Evolutionary conservation across 306 rosid genomes (phyloP), one percentile per base, ranked within the genome.

Genomic region (Rosa lucieae): DNA sequence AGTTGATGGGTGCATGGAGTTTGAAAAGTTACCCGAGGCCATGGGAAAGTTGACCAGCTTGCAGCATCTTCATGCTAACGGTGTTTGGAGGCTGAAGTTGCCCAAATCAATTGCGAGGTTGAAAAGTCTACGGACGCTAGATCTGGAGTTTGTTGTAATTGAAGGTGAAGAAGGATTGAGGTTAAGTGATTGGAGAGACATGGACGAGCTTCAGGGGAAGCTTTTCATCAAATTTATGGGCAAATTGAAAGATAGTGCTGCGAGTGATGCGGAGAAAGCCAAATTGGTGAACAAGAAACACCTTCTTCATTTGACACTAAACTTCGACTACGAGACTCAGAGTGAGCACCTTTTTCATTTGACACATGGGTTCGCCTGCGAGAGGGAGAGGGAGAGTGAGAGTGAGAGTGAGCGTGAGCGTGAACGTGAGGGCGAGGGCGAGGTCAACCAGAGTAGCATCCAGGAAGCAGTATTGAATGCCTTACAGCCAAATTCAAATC

Each of bases 141-240:
- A 77, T 40, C 3, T 32, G 37, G 0, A 0, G 0, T n/a, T n/a
- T n/a, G 37, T 32, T 32, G 37, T 32, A 32, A 32, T 32, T 32
- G 37, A 32, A 32, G 37, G 3, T 32, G 37, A 32, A 32, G 37
- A 32, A 32, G 37, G 37, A 3, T 10, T 61, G 6, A 4, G n/a
- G 40, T 1, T 11, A 23, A 61, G 37, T 3, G 67, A 61, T 23
- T 61, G 23, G 67, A 26, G 39, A 9, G 3, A 14, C 17, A 12
- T 66, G 73, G 47, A 21, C 10, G 3, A 37, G 3, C 37, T 65
- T 13, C 9, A 3, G 4, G 43, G 80, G 3, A 29, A 7, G 29
- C 39, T 49, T 3, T 0, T 0, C 0, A 40, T 40, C 3, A 5
- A 0, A 40, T 40, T 4, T 8, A 0, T 5, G 8, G 44, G 6